Percentiles rank a stretch among this genome's conserved stretches.
Evolutionary conservation across 2,329 filamentous ascomycete genomes (phyloP).

Genomic region (Apiospora marii): DNA sequence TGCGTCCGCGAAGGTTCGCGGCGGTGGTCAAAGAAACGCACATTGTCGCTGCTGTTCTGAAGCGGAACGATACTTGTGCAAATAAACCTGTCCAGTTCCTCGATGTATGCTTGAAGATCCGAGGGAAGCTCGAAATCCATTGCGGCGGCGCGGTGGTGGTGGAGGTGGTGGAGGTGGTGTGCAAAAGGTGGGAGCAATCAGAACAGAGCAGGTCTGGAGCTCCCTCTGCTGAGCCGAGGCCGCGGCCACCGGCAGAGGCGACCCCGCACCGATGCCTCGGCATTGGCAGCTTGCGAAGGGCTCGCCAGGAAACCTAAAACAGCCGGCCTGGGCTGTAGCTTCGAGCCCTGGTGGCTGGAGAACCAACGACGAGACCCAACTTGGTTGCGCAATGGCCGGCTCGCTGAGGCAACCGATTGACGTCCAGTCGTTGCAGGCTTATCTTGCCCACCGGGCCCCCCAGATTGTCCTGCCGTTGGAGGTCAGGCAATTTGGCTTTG

Average conservation of each 20-base stretch:
- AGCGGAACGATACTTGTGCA: conserved; percentile 59
- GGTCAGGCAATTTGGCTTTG: conserved; percentile 96
- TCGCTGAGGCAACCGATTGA: conserved; percentile 91
- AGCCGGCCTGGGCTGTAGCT: too few species aligned
- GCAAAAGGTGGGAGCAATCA: neutral
- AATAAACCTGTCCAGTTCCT: conserved; percentile 67
- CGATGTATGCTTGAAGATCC: conserved; percentile 35
- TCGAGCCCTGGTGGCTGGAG: too few species aligned
- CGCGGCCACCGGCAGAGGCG: neutral
- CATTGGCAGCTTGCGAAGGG: neutral
- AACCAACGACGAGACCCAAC: neutral
- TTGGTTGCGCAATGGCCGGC: conserved; percentile 73
- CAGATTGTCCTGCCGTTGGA: conserved; percentile 83
- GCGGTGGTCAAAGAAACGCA: conserved; percentile 71
- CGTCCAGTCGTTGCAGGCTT: conserved; percentile 77
- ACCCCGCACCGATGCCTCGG: conserved; percentile 12
- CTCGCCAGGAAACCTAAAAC: neutral
- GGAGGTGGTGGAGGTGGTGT: too few species aligned
- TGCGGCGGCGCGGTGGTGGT: too few species aligned
- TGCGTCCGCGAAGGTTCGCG: conserved; percentile 68
- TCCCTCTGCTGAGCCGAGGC: neutral
- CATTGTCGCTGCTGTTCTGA: conserved; percentile 63
- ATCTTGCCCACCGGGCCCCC: conserved; percentile 78
- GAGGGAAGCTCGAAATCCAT: conserved; percentile 33
- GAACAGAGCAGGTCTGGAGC: too few species aligned